Evolutionary conservation across 805 yeast genomes (phyloP).

Genomic region (Cyberlindnera meyerae): DNA sequence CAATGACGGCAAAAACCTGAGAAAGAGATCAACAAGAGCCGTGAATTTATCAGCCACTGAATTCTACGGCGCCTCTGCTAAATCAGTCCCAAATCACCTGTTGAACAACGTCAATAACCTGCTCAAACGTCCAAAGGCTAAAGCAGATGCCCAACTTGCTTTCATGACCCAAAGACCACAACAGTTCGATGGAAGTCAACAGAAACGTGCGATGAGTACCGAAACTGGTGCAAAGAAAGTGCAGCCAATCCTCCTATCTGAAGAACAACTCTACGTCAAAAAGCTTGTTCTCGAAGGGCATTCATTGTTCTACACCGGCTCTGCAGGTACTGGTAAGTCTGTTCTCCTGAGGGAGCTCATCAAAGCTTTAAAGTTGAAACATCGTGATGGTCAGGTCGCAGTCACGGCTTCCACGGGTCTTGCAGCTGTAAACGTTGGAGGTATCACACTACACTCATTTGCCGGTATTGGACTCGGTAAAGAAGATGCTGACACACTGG

Average conservation of each 20-base stretch:
- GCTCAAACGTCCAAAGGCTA: conserved; percentile 5
- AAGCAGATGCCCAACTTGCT: conserved; percentile 8
- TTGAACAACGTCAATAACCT: not conserved
- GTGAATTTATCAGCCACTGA: too few relatives aligned
- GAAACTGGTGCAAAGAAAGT: conserved; percentile 14
- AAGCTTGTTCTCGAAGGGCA: conserved; percentile 58
- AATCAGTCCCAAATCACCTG: too few relatives aligned
- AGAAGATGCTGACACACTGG: conserved; percentile 41
- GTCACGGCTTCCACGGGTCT: conserved; percentile 84
- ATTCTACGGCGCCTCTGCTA: too few relatives aligned
- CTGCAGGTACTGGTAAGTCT: conserved; percentile 98
- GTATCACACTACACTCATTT: conserved; percentile 70
- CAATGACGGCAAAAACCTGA: too few relatives aligned
- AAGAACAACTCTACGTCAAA: conserved; percentile 64
- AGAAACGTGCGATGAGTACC: conserved; percentile 8
- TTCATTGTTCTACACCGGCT: conserved; percentile 88
- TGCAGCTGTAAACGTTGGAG: conserved; percentile 80
- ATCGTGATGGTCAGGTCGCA: conserved; percentile 46
- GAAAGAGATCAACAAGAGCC: too few relatives aligned
- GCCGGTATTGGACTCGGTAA: conserved; percentile 74
- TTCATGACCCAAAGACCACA: conserved; percentile 13
- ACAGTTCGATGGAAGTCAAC: not conserved
- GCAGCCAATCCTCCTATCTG: conserved; percentile 35
- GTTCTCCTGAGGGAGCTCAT: conserved; percentile 68
- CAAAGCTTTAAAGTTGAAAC: conserved; percentile 42